A percentile compares a stretch with the other conserved stretches of the same genome.
phyloP scores from a whole-genome alignment of 257 asterid genomes.

The Solanum piurae region DNA sequence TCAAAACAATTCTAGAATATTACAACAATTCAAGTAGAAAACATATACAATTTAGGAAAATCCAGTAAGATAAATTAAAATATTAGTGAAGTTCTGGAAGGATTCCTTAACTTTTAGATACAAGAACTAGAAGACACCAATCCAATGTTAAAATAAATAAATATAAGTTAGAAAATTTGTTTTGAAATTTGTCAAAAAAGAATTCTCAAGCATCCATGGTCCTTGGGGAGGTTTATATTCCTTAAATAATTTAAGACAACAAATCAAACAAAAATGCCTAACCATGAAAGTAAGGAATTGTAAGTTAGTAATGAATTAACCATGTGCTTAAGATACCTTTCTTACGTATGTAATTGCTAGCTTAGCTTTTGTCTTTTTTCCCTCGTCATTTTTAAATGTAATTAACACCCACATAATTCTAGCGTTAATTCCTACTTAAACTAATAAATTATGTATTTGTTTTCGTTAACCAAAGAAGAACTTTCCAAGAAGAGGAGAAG shows the following conservation, averaged over 20 bases:
- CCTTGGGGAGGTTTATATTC: constrained; percentile 2
- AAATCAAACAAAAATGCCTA: constrained; percentile 52
- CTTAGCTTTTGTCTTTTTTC: not conserved
- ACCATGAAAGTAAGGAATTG: constrained; percentile 32
- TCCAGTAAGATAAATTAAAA: constrained; percentile 21
- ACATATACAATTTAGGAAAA: constrained; percentile 27
- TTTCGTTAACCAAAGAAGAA: constrained; percentile 7
- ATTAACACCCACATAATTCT: not conserved
- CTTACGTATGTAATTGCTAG: not conserved
- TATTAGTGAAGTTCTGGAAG: constrained; percentile 2
- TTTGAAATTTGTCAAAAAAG: constrained; percentile 31
- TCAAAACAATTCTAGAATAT: constrained; percentile 13
- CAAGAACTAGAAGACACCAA: constrained; percentile 45
- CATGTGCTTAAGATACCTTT: constrained; percentile 44
- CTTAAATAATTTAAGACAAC: constrained; percentile 22
- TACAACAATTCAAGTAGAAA: constrained; percentile 41
- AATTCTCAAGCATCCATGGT: constrained; percentile 36
- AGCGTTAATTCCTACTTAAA: not conserved
- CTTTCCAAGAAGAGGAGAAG: constrained; percentile 15
- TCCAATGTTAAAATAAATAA: constrained; percentile 1
- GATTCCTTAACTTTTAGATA: constrained; percentile 31
- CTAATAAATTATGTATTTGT: not conserved
- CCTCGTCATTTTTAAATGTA: not conserved
- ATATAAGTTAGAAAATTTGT: constrained; percentile 8
- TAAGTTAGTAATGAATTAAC: not conserved